Conservation (phyloP, 495 filamentous ascomycete species). For the Podospora anserina region DNA sequence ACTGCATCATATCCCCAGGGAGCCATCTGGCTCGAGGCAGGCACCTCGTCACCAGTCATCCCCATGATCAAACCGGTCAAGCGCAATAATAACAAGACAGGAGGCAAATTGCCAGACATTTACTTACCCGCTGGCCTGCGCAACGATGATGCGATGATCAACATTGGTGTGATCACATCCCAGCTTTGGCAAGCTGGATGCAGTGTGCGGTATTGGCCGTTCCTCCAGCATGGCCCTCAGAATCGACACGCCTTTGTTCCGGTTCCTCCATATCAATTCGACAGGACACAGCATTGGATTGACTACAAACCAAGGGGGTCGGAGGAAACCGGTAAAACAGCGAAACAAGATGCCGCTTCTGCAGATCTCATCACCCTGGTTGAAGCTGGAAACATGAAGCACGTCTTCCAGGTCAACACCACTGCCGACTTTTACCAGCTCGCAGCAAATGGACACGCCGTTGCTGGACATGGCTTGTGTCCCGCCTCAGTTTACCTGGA, state of each 20-base stretch:
- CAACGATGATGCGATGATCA: background rate
- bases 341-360: too few relatives aligned
- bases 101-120: conserved; percentile 20
- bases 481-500: conserved; percentile 43
- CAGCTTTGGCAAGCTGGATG: conserved; percentile 4
- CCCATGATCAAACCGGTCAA: conserved; percentile 20
- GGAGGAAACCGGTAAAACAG: too few relatives aligned
- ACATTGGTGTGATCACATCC: background rate
- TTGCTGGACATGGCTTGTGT: conserved; percentile 27
- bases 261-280: conserved; percentile 57
- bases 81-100: background rate
- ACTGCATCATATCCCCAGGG: background rate
- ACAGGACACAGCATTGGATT: conserved; percentile 37
- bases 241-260: conserved; percentile 20
- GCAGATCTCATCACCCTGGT: background rate
- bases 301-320: background rate
- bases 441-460: conserved; percentile 26
- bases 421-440: conserved; percentile 8
- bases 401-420: conserved; percentile 17
- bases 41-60: conserved; percentile 12
- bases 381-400: background rate
- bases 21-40: conserved; percentile 12
- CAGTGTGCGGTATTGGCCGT: background rate
- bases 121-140: background rate
- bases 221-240: background rate